A percentile compares a stretch with the other conserved stretches of the same genome.
Conservation (phyloP, 768 basidiomycete species). For the Amanita rubescens region DNA sequence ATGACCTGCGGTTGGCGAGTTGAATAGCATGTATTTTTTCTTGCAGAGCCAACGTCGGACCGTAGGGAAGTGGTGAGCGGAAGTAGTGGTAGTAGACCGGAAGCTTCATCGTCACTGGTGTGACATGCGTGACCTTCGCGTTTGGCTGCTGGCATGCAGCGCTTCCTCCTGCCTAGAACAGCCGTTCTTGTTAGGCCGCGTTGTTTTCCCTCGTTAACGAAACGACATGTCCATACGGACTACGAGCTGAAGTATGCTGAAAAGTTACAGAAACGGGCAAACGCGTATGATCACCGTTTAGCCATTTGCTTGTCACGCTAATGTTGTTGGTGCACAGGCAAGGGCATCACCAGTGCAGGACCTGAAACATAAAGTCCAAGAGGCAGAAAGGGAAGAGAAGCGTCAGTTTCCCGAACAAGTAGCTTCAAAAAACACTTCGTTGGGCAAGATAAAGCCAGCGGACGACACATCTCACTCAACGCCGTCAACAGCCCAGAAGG, state of each 20-base stretch:
- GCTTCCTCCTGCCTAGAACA: not conserved
- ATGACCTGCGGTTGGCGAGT: slow-evolving; percentile 36
- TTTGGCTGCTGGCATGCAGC: not conserved
- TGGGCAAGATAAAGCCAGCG: slow-evolving; percentile 10
- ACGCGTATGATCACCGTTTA: slow-evolving; percentile 40
- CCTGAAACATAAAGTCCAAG: slow-evolving; percentile 26
- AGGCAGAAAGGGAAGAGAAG: slow-evolving; percentile 18
- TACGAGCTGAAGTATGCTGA: slow-evolving; percentile 56
- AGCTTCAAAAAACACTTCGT: slow-evolving; percentile 5
- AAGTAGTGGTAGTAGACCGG: slow-evolving; percentile 79
- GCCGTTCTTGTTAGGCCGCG: not conserved
- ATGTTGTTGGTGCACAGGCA: not conserved
- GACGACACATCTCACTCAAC: not conserved
- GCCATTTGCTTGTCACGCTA: not conserved
- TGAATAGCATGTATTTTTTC: slow-evolving; percentile 65
- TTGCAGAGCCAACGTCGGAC: slow-evolving; percentile 58
- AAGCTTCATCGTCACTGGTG: slow-evolving; percentile 32
- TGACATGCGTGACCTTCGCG: slow-evolving; percentile 1
- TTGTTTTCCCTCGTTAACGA: not conserved
- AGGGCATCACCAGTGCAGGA: slow-evolving; percentile 20
- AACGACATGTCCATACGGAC: not conserved
- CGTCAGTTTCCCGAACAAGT: slow-evolving; percentile 15
- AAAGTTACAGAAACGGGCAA: slow-evolving; percentile 55
- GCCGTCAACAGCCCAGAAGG: slow-evolving; percentile 7
- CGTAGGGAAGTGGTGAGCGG: slow-evolving; percentile 70